phyloP scores from a whole-genome alignment of 768 basidiomycete genomes.

The Amanita thiersii region DNA sequence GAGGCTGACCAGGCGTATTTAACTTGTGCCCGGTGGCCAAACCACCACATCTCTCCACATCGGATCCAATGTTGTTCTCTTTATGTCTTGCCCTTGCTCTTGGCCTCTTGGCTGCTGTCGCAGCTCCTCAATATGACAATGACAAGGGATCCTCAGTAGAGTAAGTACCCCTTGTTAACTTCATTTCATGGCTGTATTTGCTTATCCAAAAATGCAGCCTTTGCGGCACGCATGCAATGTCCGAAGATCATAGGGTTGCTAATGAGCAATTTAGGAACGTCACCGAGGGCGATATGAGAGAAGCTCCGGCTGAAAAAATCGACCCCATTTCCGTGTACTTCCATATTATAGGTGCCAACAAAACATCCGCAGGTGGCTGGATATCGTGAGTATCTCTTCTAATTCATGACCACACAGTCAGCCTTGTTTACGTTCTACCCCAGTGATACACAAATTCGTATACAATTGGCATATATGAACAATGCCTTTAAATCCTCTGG shows the following conservation, averaged over 20 bases:
- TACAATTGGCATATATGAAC: slow-evolving; percentile 26
- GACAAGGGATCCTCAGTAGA: background rate
- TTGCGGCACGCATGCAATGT: background rate
- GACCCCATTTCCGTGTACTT: slow-evolving; percentile 9
- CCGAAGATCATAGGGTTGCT: background rate
- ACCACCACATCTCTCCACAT: no score
- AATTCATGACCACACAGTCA: background rate
- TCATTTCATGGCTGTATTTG: background rate
- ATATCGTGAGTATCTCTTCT: slow-evolving; percentile 12
- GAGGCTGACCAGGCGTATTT: no score
- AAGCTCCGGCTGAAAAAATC: background rate
- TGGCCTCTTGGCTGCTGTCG: background rate
- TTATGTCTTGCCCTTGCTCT: background rate
- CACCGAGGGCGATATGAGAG: background rate
- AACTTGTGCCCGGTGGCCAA: no score
- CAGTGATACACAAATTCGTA: slow-evolving; percentile 18
- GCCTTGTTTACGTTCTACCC: background rate
- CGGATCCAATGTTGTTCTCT: no score
- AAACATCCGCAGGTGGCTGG: slow-evolving; percentile 13
- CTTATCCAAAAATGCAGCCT: background rate
- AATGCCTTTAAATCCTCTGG: slow-evolving; percentile 20
- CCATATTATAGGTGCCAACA: slow-evolving; percentile 12
- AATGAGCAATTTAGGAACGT: background rate
- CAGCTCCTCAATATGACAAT: background rate
- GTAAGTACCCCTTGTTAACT: background rate